Evolutionary conservation across 768 basidiomycete species (phyloP).

Genomic region (Paxillus ammoniavirescens): DNA sequence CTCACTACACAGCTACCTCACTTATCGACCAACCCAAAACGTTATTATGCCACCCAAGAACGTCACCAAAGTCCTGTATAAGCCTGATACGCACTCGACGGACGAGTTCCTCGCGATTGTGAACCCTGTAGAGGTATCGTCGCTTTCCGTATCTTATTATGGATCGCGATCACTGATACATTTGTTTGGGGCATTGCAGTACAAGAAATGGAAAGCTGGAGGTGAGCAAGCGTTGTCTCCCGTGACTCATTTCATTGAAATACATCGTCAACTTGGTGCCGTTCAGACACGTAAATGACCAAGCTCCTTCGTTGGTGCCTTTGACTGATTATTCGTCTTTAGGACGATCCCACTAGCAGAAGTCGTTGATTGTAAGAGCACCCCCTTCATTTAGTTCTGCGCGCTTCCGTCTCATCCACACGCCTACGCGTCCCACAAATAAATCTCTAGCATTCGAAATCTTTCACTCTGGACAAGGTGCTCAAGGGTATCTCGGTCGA

Average conservation of each 20-base stretch:
- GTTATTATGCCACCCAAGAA: constrained; percentile 39
- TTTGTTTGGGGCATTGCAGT: constrained; percentile 39
- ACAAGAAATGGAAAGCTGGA: constrained; percentile 76
- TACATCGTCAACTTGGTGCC: constrained; percentile 10
- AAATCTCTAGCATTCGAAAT: constrained; percentile 59
- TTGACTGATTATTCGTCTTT: constrained; percentile 11
- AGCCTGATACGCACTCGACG: constrained; percentile 67
- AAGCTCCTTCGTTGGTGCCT: background rate
- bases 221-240: constrained; percentile 43
- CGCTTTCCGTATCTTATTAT: constrained; percentile 1
- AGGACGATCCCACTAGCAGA: constrained; percentile 70
- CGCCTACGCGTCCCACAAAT: background rate
- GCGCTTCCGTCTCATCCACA: background rate
- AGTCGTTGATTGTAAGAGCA: constrained; percentile 75
- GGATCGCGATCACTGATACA: constrained; percentile 5
- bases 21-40: constrained; percentile 3
- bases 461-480: constrained; percentile 69
- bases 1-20: constrained; percentile 2
- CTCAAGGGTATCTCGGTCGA: constrained; percentile 71
- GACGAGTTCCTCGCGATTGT: constrained; percentile 75
- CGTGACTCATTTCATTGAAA: background rate
- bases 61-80: constrained; percentile 74
- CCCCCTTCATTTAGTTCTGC: background rate
- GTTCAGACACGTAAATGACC: constrained; percentile 58
- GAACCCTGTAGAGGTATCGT: constrained; percentile 55